phyloP scores from a whole-genome alignment of 768 basidiomycete species.

The Hemileccinum rubropunctum region DNA sequence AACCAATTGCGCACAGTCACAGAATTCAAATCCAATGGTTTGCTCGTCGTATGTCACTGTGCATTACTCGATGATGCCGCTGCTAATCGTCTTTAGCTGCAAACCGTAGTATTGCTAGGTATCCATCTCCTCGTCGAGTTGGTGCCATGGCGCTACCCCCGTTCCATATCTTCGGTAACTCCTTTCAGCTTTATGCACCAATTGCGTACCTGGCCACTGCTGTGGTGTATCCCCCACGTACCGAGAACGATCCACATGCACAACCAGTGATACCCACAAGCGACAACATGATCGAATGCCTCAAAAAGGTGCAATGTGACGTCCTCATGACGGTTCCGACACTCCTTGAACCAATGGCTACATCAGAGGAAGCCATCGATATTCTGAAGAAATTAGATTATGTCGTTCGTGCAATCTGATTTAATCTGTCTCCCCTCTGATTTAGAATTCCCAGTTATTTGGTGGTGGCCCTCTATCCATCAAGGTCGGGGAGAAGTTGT shows the following conservation, averaged over 20 bases:
- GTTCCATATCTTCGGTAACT: conserved; percentile 25
- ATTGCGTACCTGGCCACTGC: conserved; percentile 14
- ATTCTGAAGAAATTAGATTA: conserved; percentile 23
- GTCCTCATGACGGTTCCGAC: conserved; percentile 37
- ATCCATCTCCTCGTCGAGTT: conserved; percentile 14
- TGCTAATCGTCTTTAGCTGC: background rate
- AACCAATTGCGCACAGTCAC: conserved; percentile 37
- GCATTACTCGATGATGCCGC: background rate
- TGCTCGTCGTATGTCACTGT: conserved; percentile 27
- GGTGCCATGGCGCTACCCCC: conserved; percentile 27
- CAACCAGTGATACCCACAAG: conserved; percentile 38
- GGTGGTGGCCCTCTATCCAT: conserved; percentile 40
- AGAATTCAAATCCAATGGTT: conserved; percentile 33
- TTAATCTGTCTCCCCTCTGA: too few species aligned
- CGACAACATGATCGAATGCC: conserved; percentile 38
- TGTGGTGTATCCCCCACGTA: conserved; percentile 28
- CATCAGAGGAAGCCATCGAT: conserved; percentile 22
- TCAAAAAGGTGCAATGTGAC: conserved; percentile 27
- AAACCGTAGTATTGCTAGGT: background rate
- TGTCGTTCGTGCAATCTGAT: conserved; percentile 26
- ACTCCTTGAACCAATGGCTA: conserved; percentile 37
- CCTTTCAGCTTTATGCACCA: conserved; percentile 15
- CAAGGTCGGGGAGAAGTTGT: conserved; percentile 33
- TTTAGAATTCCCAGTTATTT: conserved; percentile 25
- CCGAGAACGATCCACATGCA: conserved; percentile 14